Evolutionary conservation across 805 yeast species (phyloP).

Genomic region (Clavispora vitiphila): DNA sequence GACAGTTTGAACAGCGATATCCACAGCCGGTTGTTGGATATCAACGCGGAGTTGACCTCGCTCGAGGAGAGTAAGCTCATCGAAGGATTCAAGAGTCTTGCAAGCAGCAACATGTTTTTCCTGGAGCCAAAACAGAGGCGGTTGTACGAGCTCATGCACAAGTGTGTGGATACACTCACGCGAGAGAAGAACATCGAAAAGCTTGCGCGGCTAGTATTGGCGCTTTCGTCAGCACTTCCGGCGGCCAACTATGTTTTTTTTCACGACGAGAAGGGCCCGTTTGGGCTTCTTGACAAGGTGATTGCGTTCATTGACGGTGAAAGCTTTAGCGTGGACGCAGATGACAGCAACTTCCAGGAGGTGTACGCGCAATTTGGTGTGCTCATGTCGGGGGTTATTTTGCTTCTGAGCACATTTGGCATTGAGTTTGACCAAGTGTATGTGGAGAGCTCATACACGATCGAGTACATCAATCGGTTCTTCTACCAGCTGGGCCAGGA

Average conservation of each 20-base stretch:
- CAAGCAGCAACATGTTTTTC: slow-evolving; percentile 8
- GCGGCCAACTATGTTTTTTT: slow-evolving; percentile 13
- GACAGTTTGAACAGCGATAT: slow-evolving; percentile 15
- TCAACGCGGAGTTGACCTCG: slow-evolving; percentile 37
- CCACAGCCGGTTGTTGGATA: slow-evolving; percentile 26
- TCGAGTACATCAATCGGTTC: slow-evolving; percentile 31
- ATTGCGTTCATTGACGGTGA: slow-evolving; percentile 16
- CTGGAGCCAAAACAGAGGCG: slow-evolving; percentile 17
- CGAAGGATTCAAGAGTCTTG: slow-evolving; percentile 21
- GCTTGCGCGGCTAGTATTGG: slow-evolving; percentile 21
- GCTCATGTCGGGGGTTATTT: slow-evolving; percentile 34
- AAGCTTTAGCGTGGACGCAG: slow-evolving; percentile 36
- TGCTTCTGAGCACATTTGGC: slow-evolving; percentile 21
- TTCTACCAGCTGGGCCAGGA: slow-evolving; percentile 27
- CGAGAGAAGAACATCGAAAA: slow-evolving; percentile 19
- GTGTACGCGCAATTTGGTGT: slow-evolving; percentile 65
- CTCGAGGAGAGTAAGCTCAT: slow-evolving; percentile 35
- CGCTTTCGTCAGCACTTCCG: slow-evolving; percentile 10
- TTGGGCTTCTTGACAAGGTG: slow-evolving; percentile 19
- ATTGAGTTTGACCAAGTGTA: slow-evolving; percentile 21
- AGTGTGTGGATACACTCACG: slow-evolving; percentile 7
- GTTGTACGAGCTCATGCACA: slow-evolving; percentile 15
- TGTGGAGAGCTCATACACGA: slow-evolving; percentile 26
- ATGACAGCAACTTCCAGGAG: slow-evolving; percentile 60
- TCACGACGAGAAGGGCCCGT: slow-evolving; percentile 11